A percentile compares a stretch with the other conserved stretches of the same genome.
Conservation (phyloP, 2,329 filamentous ascomycete species). For the Colletotrichum sp. region DNA sequence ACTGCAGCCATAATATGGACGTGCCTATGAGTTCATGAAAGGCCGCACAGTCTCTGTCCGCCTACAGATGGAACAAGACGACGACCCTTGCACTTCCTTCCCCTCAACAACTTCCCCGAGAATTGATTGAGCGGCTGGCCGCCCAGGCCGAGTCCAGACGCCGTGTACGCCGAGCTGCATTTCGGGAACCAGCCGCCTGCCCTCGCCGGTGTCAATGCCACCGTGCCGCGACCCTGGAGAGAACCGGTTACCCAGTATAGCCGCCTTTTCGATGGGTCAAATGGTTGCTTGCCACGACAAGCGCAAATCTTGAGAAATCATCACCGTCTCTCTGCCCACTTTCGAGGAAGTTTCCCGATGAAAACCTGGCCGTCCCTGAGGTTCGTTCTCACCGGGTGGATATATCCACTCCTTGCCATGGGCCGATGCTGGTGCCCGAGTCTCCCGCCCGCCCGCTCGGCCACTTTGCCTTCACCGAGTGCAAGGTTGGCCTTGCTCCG, state of each 20-base stretch:
- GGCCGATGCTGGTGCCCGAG: constrained; percentile 8
- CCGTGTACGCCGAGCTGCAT: constrained; percentile 2
- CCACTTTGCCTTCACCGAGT: constrained; percentile 9
- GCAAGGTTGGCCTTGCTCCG: constrained; percentile 18
- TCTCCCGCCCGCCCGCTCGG: constrained; percentile 4
- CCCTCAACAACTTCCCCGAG: neutral
- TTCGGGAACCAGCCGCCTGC: neutral
- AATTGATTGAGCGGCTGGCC: neutral
- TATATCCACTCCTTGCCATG: constrained; percentile 11
- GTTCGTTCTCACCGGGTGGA: constrained; percentile 11
- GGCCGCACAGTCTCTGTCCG: neutral
- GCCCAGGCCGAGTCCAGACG: neutral
- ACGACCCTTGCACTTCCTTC: neutral
- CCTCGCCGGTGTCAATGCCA: neutral
- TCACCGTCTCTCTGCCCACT: neutral
- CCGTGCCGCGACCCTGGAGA: neutral
- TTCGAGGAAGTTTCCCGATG: neutral
- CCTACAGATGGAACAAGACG: neutral
- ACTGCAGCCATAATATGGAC: neutral
- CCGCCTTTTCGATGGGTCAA: neutral
- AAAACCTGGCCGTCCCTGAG: neutral
- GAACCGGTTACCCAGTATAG: neutral
- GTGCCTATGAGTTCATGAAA: neutral
- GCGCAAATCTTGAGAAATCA: neutral
- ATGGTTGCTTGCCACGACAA: neutral